Base-by-base conservation (phyloP, 2,329 filamentous ascomycete genomes). In the Rugonectria rugulosa region DNA sequence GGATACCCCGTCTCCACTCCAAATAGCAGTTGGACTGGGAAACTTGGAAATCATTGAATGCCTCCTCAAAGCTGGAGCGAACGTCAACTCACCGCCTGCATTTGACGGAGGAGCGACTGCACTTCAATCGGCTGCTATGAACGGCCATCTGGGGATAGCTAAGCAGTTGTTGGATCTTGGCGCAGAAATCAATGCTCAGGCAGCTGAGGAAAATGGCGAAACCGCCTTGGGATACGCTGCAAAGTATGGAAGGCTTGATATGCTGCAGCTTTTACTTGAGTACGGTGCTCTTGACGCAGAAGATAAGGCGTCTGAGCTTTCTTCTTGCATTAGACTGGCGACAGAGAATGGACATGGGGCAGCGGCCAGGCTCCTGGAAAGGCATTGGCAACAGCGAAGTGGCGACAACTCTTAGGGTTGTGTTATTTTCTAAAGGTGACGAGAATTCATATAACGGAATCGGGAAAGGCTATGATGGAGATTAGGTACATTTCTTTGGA, bases 151-250 rank as follows among this genome's bases (percentile, higher is more conserved):
- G 11, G 56, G 53, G 6, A 5, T 56, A 1, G 34, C 11, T 1
- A 44, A 44, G 11, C 20, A 27, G 4, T 14, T 59, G 5, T 9
- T 56, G 14, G 43, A 45, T 9, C 43, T 27, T 23, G 53, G 43
- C 10, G 56, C 56, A 0, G 7, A 56, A 1, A 26, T 53, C 0
- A 27, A 44, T 24, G 43, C 53, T 3, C 21, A 11, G 9, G 20
- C 42, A 3, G 38, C 43, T 0, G 5, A 4, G 4, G 1, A 0
- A 0, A 0, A 4, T 2, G 47, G 56, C 0, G 34, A 38, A 24
- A 49, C 38, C 1, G 47, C 53, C 0, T 9, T 59, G 4, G 53
- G 56, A 37, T 47, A 43, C 5, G 56, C 56, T 19, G 38, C 53
- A 10, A 47, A 56, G 14, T 7, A 2, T 3, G 53, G 43, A 5